These are phyloP conservation scores for Ascocoryne sarcoides DNA, from an alignment of 2,329 filamentous ascomycete species.

Conservation along the genomic window DNA sequence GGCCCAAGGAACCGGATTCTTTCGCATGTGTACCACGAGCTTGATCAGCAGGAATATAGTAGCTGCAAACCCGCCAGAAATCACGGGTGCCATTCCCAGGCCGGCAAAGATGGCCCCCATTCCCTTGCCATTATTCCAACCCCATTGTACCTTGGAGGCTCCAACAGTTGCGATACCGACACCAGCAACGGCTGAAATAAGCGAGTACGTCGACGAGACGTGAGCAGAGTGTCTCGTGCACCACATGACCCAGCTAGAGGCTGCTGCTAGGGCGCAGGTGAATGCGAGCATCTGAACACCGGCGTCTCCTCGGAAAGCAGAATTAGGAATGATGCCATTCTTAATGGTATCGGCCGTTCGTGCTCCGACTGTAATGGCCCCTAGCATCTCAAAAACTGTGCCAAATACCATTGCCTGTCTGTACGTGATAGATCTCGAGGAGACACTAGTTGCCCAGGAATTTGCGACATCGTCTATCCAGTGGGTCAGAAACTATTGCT, in stretches of 20 bases:
- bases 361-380: conserved; percentile 57
- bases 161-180: conserved; percentile 61
- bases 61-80: conserved; percentile 56
- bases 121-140: conserved; percentile 60
- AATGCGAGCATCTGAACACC: conserved; percentile 62
- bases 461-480: conserved; percentile 70
- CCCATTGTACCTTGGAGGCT: conserved; percentile 55
- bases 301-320: conserved; percentile 50
- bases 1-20: conserved; percentile 63
- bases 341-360: conserved; percentile 71
- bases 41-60: conserved; percentile 68
- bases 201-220: conserved; percentile 64
- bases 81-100: conserved; percentile 60
- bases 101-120: conserved; percentile 65
- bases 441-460: conserved; percentile 73
- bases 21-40: conserved; percentile 59
- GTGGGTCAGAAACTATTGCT: neutral
- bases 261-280: conserved; percentile 53
- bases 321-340: conserved; percentile 61
- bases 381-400: conserved; percentile 58
- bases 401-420: conserved; percentile 59
- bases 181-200: conserved; percentile 60
- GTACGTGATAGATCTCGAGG: conserved; percentile 67
- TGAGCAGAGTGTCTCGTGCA: conserved; percentile 66
- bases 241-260: conserved; percentile 71